Evolutionary conservation across 176 grass and related monocot species (phyloP).

Genomic region (Triticum aestivum): DNA sequence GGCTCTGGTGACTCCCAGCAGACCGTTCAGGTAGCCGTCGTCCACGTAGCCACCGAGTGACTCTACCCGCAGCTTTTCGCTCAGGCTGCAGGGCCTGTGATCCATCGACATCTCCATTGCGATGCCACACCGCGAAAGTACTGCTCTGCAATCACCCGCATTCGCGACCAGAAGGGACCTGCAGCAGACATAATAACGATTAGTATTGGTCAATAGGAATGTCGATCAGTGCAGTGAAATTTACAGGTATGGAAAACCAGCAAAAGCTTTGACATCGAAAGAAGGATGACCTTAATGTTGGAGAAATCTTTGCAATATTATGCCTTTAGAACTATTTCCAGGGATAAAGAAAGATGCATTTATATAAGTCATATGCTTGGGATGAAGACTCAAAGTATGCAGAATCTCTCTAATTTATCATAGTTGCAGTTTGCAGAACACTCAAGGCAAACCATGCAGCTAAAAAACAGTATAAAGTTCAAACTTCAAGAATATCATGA

Average conservation of each 20-base stretch:
- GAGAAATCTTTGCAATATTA: not conserved
- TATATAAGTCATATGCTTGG: not conserved
- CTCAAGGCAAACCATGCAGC: not conserved
- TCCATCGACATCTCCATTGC: conserved; percentile 87
- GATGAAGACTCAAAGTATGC: not conserved
- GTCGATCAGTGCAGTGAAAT: not conserved
- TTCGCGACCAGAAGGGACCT: conserved; percentile 89
- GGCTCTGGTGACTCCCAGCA: conserved; percentile 71
- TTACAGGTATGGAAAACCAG: not conserved
- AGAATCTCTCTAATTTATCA: not conserved
- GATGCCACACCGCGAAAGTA: conserved; percentile 71
- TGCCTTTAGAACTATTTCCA: conserved; percentile 4
- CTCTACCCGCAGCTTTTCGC: conserved; percentile 63
- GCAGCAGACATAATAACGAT: not conserved
- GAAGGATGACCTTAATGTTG: not conserved
- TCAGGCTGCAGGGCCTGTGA: conserved; percentile 69
- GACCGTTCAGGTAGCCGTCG: conserved; percentile 81
- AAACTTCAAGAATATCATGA: not conserved
- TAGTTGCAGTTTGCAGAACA: not conserved
- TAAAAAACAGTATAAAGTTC: not conserved
- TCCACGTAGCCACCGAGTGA: conserved; percentile 76
- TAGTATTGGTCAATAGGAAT: not conserved
- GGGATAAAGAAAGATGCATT: not conserved
- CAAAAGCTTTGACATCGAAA: not conserved
- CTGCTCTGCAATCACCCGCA: conserved; percentile 90